Conservation (phyloP, 139 green algal genomes). For the Coelastrella sp. region DNA sequence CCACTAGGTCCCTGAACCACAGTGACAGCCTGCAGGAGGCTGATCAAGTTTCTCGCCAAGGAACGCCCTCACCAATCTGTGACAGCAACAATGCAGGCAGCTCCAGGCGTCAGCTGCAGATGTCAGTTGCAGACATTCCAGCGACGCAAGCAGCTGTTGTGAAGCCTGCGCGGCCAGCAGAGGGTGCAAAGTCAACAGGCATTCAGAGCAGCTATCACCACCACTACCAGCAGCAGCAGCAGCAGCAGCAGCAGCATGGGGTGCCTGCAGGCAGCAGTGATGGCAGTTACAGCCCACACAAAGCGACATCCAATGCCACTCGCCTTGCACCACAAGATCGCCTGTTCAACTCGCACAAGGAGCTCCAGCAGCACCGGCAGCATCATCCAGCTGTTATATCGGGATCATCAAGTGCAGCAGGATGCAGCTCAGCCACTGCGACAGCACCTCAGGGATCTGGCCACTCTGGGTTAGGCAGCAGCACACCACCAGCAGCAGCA, state of each 20-base stretch:
- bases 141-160: not conserved
- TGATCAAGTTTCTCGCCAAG: not conserved
- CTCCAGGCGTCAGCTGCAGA: not conserved
- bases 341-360: not conserved
- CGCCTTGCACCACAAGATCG: not conserved
- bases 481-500: not conserved
- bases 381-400: not conserved
- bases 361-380: not conserved
- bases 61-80: not conserved
- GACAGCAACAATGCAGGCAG: not conserved
- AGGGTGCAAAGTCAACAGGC: not conserved
- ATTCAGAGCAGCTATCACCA: not conserved
- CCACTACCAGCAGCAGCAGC: not conserved
- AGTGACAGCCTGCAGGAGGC: not conserved
- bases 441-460: not conserved
- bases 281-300: not conserved
- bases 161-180: too few relatives aligned
- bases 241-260: not conserved
- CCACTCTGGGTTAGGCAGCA: not conserved
- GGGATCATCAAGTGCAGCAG: not conserved
- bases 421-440: not conserved
- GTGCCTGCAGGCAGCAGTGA: slow-evolving; percentile 4
- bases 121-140: not conserved
- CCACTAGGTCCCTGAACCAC: not conserved
- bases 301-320: not conserved